Evolutionary conservation across 1,139 yeast species (phyloP), one percentile per base, ranked within the genome.

Genomic region (Magnusiomyces magnusii): DNA sequence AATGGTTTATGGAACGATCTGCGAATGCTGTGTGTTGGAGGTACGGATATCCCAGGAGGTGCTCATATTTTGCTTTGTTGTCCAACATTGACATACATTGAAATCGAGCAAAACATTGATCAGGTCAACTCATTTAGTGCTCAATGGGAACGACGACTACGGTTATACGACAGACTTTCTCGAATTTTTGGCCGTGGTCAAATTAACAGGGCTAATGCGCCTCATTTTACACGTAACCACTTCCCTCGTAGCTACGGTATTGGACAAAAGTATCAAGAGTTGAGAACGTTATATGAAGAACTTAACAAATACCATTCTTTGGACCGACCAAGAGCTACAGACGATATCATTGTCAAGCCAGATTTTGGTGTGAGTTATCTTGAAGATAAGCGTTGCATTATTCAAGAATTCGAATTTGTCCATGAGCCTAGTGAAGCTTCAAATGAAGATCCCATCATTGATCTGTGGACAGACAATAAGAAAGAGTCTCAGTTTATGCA

Each of bases 11-110:
- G 28, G 54, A 36, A 23, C 7, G 44, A 39, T 17, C 19, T 51
- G 47, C 54, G 54, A 17, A 24, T 51, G 44, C 54, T 51, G 17
- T 51, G 54, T 21, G 21, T 36, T 36, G 47, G 54, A 7, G 41
- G n/a, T 2, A 51, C 13, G 7, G 47, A 51, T 24, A 51, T 51
- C 7, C 19, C 47, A 13, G 47, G 47, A 10, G 54, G 42, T 15
- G 21, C 47, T 23, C 27, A 23, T 36, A 36, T 51, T 21, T 15
- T 51, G 9, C 34, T 51, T 15, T 21, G 23, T 24, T 51, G 54
- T 21, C 54, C 44, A 36, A 23, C 23, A 2, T 23, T 51, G 23
- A 51, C 54, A 7, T 51, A 51, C 28, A 17, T 51, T 23, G 54
- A 51, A 39, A 13, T 24, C 2, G 54, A 51, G 13, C 54, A 51